Conservation (phyloP, 2,329 filamentous ascomycete species). For the Dothidotthia symphoricarpi region DNA sequence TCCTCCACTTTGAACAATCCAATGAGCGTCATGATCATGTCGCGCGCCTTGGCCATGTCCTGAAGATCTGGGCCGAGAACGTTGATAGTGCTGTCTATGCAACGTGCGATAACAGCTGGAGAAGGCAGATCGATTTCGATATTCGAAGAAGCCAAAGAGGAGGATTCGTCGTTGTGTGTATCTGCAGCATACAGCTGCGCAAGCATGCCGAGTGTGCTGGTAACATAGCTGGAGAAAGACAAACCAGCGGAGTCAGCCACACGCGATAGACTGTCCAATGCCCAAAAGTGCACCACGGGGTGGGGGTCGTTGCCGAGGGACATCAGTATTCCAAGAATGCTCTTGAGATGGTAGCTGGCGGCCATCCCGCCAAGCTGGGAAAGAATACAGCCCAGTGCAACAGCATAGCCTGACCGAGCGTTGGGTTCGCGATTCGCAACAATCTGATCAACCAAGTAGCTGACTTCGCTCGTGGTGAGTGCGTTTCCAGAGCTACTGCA, state of each 20-base stretch:
- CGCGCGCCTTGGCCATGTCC: constrained; percentile 85
- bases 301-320: constrained; percentile 94
- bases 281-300: constrained; percentile 94
- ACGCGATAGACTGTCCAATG: constrained; percentile 79
- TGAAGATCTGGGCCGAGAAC: constrained; percentile 94
- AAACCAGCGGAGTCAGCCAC: constrained; percentile 90
- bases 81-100: constrained; percentile 93
- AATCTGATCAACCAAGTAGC: constrained; percentile 88
- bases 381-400: constrained; percentile 90
- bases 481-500: constrained; percentile 82
- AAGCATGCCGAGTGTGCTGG: constrained; percentile 87
- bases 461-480: constrained; percentile 87
- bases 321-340: constrained; percentile 96
- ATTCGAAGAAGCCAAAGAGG: constrained; percentile 80
- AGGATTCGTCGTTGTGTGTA: constrained; percentile 81
- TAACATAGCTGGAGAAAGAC: constrained; percentile 86
- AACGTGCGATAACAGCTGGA: constrained; percentile 77
- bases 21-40: constrained; percentile 85
- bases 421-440: constrained; percentile 91
- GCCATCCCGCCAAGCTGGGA: constrained; percentile 97
- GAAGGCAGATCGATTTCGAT: constrained; percentile 83
- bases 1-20: constrained; percentile 77
- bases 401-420: constrained; percentile 88
- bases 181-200: constrained; percentile 91
- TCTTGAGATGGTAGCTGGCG: constrained; percentile 92